Conservation (phyloP, 1,284 basidiomycete species). For the Marasmius sp. region DNA sequence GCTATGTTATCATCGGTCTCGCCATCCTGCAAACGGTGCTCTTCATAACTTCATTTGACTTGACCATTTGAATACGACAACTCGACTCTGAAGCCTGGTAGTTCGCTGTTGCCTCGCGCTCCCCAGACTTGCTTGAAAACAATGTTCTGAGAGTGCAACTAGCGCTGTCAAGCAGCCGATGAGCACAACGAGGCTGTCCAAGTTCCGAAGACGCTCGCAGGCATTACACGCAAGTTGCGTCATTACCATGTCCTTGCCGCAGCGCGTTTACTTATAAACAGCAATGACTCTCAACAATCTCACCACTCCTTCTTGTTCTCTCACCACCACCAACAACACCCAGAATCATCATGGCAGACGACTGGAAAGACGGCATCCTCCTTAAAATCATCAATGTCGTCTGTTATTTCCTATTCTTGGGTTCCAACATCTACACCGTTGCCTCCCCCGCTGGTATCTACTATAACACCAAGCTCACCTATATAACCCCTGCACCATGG, state of each 20-base stretch:
- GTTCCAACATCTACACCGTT: slow-evolving; percentile 85
- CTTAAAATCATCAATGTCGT: slow-evolving; percentile 86
- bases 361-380: slow-evolving; percentile 75
- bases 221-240: background rate
- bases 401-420: slow-evolving; percentile 80
- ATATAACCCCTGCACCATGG: slow-evolving; percentile 88
- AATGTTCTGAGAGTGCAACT: too few species aligned
- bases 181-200: too few species aligned
- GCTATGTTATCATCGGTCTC: too few species aligned
- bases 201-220: too few species aligned
- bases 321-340: background rate
- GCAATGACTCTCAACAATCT: background rate
- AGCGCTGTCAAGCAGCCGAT: too few species aligned
- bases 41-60: too few species aligned
- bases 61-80: too few species aligned
- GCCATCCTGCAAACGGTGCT: too few species aligned
- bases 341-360: slow-evolving; percentile 49
- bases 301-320: background rate
- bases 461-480: slow-evolving; percentile 76
- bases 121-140: too few species aligned
- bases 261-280: background rate
- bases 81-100: too few species aligned
- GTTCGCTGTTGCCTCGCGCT: too few species aligned
- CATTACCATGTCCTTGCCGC: background rate
- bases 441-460: slow-evolving; percentile 72